phyloP scores from a whole-genome alignment of 805 yeast genomes.

The Cyberlindnera sargentensis region DNA sequence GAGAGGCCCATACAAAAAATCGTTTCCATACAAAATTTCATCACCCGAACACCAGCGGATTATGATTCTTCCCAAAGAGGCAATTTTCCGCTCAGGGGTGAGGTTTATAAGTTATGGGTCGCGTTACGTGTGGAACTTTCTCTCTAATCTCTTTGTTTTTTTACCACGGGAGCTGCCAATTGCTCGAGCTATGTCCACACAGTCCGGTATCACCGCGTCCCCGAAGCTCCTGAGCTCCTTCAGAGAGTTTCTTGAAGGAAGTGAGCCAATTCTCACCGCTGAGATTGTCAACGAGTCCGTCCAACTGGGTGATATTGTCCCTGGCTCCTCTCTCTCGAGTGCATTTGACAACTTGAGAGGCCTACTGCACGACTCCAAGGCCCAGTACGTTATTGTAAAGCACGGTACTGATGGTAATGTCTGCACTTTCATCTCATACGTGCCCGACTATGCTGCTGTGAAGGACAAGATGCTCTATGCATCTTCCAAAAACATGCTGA shows the following conservation, averaged over 20 bases:
- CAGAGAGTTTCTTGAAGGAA: slow-evolving; percentile 31
- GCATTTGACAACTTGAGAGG: slow-evolving; percentile 26
- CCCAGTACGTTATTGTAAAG: slow-evolving; percentile 45
- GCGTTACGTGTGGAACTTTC: no score
- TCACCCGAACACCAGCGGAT: not conserved
- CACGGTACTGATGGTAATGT: slow-evolving; percentile 21
- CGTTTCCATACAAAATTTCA: not conserved
- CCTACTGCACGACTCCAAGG: slow-evolving; percentile 29
- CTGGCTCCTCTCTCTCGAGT: slow-evolving; percentile 26
- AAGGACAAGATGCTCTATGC: slow-evolving; percentile 91
- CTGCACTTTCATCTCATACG: slow-evolving; percentile 64
- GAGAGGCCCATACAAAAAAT: not conserved
- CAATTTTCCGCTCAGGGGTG: no score
- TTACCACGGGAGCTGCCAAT: not conserved
- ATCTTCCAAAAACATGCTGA: slow-evolving; percentile 71
- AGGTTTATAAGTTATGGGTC: no score
- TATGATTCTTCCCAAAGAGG: no score
- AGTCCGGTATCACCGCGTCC: slow-evolving; percentile 51
- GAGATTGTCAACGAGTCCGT: slow-evolving; percentile 30
- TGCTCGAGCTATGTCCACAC: slow-evolving; percentile 45
- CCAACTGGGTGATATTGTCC: slow-evolving; percentile 28
- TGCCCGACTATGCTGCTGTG: slow-evolving; percentile 81
- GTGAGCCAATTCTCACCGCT: slow-evolving; percentile 31
- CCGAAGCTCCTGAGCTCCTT: slow-evolving; percentile 39
- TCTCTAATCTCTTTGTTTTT: no score